Evolutionary conservation across 805 yeast genomes (phyloP).

Genomic region (Yamadazyma tumulicola): DNA sequence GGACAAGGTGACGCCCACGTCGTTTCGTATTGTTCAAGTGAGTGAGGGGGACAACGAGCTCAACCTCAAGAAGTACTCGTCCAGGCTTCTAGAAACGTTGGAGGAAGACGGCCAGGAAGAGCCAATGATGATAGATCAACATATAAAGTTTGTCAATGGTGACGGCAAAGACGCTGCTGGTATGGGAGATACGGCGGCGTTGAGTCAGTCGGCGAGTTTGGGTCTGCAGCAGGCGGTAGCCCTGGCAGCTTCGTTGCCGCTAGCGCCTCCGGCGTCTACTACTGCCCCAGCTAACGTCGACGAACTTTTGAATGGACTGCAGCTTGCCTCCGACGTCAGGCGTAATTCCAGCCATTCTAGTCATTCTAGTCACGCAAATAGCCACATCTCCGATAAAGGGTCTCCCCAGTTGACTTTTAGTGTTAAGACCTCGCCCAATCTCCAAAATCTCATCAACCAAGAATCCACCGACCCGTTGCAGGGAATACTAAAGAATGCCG

Average conservation of each 20-base stretch:
- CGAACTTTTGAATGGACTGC: background rate
- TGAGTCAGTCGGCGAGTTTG: too few species aligned
- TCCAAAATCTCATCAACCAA: conserved; percentile 10
- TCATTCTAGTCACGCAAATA: too few species aligned
- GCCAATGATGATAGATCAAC: background rate
- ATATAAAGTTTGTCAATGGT: background rate
- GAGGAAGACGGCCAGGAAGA: conserved; percentile 3
- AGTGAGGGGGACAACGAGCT: conserved; percentile 3
- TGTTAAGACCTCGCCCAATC: conserved; percentile 7
- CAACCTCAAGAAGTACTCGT: conserved; percentile 6
- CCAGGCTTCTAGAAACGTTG: conserved; percentile 8
- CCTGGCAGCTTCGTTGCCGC: background rate
- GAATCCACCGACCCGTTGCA: conserved; percentile 3
- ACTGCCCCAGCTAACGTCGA: background rate
- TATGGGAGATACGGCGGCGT: background rate
- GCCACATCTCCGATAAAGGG: background rate
- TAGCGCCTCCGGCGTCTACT: background rate
- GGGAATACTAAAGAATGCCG: conserved; percentile 6
- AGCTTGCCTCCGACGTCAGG: background rate
- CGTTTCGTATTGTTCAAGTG: conserved; percentile 9
- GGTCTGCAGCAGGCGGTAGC: too few species aligned
- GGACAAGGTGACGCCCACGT: conserved; percentile 7
- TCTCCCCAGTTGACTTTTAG: background rate
- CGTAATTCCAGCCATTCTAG: too few species aligned
- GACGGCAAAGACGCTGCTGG: background rate